Conservation (phyloP, 2,329 filamentous ascomycete species). For the Cercospora sesami region DNA sequence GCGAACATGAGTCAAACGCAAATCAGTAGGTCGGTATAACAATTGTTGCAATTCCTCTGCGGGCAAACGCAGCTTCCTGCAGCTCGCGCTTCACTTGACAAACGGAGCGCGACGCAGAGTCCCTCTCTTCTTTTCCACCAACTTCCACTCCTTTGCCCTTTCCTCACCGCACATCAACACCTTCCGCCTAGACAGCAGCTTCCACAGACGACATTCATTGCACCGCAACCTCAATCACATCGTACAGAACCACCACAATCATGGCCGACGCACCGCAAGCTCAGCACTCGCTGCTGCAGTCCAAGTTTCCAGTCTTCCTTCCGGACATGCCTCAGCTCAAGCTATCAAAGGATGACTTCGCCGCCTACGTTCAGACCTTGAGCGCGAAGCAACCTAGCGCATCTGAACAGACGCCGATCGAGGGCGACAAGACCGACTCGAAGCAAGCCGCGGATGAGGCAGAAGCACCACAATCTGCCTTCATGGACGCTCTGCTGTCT, state of each 20-base stretch:
- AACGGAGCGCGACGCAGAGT: not conserved
- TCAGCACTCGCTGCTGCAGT: constrained; percentile 21
- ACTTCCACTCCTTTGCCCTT: not conserved
- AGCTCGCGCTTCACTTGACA: not conserved
- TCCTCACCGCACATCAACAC: not conserved
- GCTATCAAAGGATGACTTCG: constrained; percentile 22
- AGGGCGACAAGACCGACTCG: not conserved
- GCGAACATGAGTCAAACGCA: not conserved
- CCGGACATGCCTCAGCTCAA: constrained; percentile 29
- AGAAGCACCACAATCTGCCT: constrained; percentile 15
- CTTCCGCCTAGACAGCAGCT: too few relatives aligned
- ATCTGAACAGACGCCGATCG: not conserved
- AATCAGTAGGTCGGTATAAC: not conserved
- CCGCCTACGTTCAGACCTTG: constrained; percentile 16
- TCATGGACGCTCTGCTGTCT: constrained; percentile 27
- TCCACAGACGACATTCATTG: not conserved
- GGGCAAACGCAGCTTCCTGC: not conserved
- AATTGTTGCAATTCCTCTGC: not conserved
- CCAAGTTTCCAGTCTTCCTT: constrained; percentile 28
- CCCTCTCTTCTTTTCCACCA: not conserved
- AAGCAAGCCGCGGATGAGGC: not conserved
- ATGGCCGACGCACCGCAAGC: constrained; percentile 6
- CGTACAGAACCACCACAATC: not conserved
- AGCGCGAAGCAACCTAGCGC: not conserved
- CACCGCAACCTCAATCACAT: not conserved